Evolutionary conservation across 2,329 filamentous ascomycete genomes (phyloP).

Genomic region (Talaromyces funiculosus): DNA sequence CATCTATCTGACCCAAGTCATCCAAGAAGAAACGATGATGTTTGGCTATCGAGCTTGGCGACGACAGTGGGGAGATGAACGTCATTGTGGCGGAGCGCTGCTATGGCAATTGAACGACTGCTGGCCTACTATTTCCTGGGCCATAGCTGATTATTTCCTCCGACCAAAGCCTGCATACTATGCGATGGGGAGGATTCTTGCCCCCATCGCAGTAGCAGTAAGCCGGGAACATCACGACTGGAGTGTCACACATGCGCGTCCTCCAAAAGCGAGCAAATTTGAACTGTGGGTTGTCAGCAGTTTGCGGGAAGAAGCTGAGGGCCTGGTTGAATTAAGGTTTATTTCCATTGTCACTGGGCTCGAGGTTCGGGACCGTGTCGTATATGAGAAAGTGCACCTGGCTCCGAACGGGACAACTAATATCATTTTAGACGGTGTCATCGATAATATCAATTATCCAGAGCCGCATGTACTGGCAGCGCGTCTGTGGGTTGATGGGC

Average conservation of each 20-base stretch:
- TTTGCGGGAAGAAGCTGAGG: constrained; percentile 27
- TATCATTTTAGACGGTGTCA: constrained; percentile 40
- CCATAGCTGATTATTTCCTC: constrained; percentile 57
- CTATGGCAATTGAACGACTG: constrained; percentile 47
- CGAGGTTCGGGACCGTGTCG: constrained; percentile 21
- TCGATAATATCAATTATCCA: constrained; percentile 37
- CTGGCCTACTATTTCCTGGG: constrained; percentile 59
- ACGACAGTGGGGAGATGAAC: constrained; percentile 42
- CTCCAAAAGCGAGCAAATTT: constrained; percentile 49
- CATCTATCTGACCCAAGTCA: constrained; percentile 61
- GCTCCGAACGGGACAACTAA: constrained; percentile 53
- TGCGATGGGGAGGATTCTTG: constrained; percentile 53
- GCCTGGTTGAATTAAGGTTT: constrained; percentile 41
- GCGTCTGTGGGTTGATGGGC: constrained; percentile 47
- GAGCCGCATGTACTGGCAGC: constrained; percentile 49
- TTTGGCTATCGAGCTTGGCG: constrained; percentile 55
- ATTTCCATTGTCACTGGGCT: constrained; percentile 50
- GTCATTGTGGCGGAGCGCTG: constrained; percentile 42
- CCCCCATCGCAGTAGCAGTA: constrained; percentile 53
- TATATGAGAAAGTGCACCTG: constrained; percentile 40
- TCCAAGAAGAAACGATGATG: constrained; percentile 57
- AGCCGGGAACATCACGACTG: constrained; percentile 32
- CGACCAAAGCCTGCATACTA: constrained; percentile 59
- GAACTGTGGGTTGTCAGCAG: constrained; percentile 55
- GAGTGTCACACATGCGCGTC: constrained; percentile 53